Evolutionary conservation across 1,139 yeast genomes (phyloP).

Genomic region (Hanseniaspora uvarum): DNA sequence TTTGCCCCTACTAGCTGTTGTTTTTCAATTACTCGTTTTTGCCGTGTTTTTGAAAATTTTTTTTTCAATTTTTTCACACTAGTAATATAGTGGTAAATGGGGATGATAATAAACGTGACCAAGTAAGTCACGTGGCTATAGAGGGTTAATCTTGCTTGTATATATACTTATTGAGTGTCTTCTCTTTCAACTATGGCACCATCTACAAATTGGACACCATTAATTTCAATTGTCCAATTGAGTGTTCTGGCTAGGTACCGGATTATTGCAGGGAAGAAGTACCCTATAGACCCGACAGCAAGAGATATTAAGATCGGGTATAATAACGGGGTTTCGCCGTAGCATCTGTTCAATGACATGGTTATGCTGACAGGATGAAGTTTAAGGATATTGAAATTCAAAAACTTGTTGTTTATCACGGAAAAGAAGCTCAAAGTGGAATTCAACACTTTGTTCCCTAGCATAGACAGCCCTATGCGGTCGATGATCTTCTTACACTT

Average conservation of each 20-base stretch:
- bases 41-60: background rate
- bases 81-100: background rate
- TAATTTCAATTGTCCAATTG: constrained; percentile 8
- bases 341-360: background rate
- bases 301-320: background rate
- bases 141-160: no score
- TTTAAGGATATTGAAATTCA: background rate
- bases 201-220: background rate
- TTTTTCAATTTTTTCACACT: background rate
- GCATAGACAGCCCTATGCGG: background rate
- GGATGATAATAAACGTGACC: background rate
- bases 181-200: background rate
- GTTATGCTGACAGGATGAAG: background rate
- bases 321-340: background rate
- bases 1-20: background rate
- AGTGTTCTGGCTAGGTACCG: background rate
- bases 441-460: background rate
- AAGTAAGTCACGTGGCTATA: no score
- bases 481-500: background rate
- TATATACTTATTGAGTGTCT: background rate
- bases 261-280: background rate
- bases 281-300: background rate
- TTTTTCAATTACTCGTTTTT: background rate
- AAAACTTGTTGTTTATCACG: background rate
- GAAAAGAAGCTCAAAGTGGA: background rate